Evolutionary conservation across 2,329 filamentous ascomycete species (phyloP).

Genomic region (Cercospora sp.): DNA sequence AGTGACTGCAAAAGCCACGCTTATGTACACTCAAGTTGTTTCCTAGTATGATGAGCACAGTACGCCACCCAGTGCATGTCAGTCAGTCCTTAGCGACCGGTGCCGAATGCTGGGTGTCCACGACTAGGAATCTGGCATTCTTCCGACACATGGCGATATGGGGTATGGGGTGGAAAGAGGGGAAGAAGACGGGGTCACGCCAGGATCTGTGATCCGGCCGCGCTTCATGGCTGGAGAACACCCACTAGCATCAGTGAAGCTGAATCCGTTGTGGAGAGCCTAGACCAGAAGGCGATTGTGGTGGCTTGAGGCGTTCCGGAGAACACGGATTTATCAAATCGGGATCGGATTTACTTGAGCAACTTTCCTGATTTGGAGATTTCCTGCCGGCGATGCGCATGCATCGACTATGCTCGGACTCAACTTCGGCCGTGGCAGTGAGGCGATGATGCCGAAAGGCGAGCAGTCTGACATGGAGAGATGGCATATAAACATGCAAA

Average conservation of each 20-base stretch:
- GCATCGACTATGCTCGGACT: neutral
- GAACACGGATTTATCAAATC: neutral
- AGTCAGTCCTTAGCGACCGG: neutral
- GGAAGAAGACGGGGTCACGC: neutral
- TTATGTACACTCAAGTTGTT: neutral
- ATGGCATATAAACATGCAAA: neutral
- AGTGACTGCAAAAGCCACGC: neutral
- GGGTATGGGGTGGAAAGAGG: neutral
- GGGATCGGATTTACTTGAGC: neutral
- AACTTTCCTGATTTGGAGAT: neutral
- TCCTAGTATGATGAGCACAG: neutral
- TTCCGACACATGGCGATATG: neutral
- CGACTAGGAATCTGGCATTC: neutral
- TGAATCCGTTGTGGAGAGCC: neutral
- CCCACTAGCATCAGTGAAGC: neutral
- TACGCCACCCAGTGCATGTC: neutral
- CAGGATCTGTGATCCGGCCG: neutral
- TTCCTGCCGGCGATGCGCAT: neutral
- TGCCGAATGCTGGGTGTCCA: neutral
- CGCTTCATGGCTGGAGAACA: neutral
- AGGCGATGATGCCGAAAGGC: neutral
- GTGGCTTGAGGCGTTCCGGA: neutral
- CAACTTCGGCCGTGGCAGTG: neutral
- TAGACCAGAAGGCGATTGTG: neutral
- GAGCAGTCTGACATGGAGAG: neutral